A percentile compares a stretch with the other conserved stretches of the same genome.
phyloP scores from a whole-genome alignment of 495 filamentous ascomycete species.

The Aspergillus bertholletiae region DNA sequence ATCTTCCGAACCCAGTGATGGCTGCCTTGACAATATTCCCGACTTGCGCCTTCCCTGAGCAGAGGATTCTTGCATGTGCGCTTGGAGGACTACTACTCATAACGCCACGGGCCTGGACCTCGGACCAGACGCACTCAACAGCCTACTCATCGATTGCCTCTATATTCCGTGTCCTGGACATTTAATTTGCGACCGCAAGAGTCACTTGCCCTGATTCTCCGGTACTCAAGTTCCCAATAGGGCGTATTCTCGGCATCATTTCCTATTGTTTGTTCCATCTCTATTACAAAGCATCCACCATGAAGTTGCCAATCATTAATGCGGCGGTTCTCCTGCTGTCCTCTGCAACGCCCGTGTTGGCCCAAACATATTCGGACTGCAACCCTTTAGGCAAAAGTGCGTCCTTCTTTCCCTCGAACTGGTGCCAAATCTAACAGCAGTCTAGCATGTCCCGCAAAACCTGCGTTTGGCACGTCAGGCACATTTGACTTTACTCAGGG shows the following conservation, averaged over 20 bases:
- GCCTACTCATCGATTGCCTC: neutral
- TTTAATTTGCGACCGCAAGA: neutral
- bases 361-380: slow-evolving; percentile 37
- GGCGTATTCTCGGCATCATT: neutral
- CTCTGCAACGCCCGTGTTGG: slow-evolving; percentile 35
- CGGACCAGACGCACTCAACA: too few species aligned
- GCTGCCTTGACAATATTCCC: neutral
- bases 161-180: neutral
- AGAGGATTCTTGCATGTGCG: neutral
- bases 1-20: neutral
- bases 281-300: neutral
- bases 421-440: slow-evolving; percentile 12
- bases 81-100: neutral
- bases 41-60: neutral
- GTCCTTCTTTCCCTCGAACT: slow-evolving; percentile 18
- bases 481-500: slow-evolving; percentile 78
- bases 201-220: neutral
- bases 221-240: neutral
- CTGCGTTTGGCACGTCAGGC: slow-evolving; percentile 77
- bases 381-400: slow-evolving; percentile 68
- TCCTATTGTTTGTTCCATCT: neutral
- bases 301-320: neutral
- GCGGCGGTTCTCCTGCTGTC: slow-evolving; percentile 14
- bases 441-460: slow-evolving; percentile 66
- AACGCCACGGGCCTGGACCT: neutral